Evolutionary conservation across 2,329 filamentous ascomycete species (phyloP).

Genomic region (Camillea tinctor): DNA sequence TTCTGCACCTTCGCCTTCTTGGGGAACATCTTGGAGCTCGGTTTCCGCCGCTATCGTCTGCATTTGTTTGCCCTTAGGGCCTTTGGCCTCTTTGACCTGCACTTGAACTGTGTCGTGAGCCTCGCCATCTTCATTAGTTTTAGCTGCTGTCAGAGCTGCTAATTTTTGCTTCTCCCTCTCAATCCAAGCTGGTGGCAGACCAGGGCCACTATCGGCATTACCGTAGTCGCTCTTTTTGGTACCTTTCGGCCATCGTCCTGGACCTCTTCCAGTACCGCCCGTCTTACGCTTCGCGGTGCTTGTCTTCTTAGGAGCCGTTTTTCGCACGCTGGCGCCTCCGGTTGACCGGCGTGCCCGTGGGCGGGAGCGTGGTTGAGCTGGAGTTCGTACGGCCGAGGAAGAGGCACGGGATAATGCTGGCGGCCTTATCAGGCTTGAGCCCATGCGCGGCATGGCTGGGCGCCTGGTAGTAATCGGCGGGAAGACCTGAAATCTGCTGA

Average conservation of each 20-base stretch:
- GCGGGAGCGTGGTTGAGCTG: constrained; percentile 34
- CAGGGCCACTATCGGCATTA: constrained; percentile 64
- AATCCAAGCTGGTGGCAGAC: constrained; percentile 58
- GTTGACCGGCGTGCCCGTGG: constrained; percentile 39
- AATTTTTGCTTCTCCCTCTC: constrained; percentile 28
- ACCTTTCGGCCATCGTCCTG: constrained; percentile 65
- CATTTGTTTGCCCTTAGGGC: constrained; percentile 30
- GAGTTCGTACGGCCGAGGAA: constrained; percentile 32
- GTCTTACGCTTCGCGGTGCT: constrained; percentile 51
- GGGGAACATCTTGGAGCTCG: constrained; percentile 12
- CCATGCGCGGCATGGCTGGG: constrained; percentile 44
- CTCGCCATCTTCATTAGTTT: constrained; percentile 25
- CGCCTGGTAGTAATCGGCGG: constrained; percentile 60
- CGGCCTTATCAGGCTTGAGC: constrained; percentile 38
- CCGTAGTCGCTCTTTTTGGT: constrained; percentile 68
- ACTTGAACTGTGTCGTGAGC: constrained; percentile 35
- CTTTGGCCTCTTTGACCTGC: constrained; percentile 36
- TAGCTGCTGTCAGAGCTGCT: constrained; percentile 6
- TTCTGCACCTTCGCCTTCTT: neutral
- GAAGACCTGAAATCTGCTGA: constrained; percentile 74
- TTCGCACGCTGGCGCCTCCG: constrained; percentile 29
- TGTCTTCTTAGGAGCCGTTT: constrained; percentile 40
- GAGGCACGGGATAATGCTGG: constrained; percentile 25
- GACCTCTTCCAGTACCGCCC: constrained; percentile 63
- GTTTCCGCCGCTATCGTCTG: constrained; percentile 22